Evolutionary conservation across 2,329 filamentous ascomycete genomes (phyloP), one percentile per base, ranked within the genome.

Genomic region (Dryadomyces quercus-mongolicae): DNA sequence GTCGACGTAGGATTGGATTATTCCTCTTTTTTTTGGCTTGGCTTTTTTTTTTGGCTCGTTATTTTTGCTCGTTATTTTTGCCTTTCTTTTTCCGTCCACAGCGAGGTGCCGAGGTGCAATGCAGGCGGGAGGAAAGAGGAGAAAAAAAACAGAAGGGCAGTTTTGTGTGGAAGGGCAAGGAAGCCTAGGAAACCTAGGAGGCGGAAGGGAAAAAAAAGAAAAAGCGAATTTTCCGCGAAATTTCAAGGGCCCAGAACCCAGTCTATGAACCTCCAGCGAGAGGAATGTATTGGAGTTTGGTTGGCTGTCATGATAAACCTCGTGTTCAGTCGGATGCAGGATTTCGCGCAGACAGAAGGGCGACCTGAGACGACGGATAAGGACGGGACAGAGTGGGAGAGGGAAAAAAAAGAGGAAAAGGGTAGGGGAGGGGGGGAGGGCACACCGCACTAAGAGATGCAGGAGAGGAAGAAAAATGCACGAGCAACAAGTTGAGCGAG

Each of bases 301-400:
- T 70, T 69, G 66, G 66, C 68, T 66, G 67, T 71, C 71, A 74
- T 74, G 70, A 72, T 74, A 73, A 61, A 68, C 60, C 66, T 60
- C 61, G 62, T 61, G 58, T 58, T 56, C 63, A 56, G 59, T 42
- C 57, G 62, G 62, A 60, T 62, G 59, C 55, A 56, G 57, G 57
- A 58, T 56, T 56, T 56, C 47, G 57, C 57, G 60, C 60, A 60
- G 57, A 46, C 52, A 40, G 50, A 49, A n/a, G n/a, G 47, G 43
- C 51, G 21, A 38, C 48, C 21, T 42, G 45, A 31, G 42, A 47
- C 46, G 22, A 45, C 34, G 54, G 42, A 51, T 49, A 44, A 44
- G 9, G 21, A 22, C 31, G 38, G 38, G 38, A 36, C 34, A 31
- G 16, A 12, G 21, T 21, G 49, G 15, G 49, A 51, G 18, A 34